phyloP scores from a whole-genome alignment of 768 basidiomycete genomes.

The Leccinum arenicola region DNA sequence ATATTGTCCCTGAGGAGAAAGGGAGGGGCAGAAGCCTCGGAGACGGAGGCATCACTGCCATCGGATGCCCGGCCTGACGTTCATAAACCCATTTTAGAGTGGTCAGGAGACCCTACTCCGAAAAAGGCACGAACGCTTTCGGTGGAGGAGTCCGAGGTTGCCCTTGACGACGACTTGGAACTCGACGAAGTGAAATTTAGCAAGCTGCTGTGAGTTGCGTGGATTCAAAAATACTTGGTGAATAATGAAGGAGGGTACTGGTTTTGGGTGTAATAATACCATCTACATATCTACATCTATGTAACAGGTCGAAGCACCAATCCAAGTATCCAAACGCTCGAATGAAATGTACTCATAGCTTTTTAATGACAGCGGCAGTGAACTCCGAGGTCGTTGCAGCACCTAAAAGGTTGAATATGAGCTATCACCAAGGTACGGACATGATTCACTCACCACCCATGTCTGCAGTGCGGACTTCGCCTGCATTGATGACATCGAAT shows the following conservation, averaged over 20 bases:
- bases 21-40: conserved; percentile 12
- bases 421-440: not conserved
- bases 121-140: conserved; percentile 43
- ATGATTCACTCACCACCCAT: conserved; percentile 74
- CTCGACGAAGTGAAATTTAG: conserved; percentile 45
- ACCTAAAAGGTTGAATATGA: conserved; percentile 42
- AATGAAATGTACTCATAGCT: conserved; percentile 41
- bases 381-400: conserved; percentile 92
- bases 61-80: not conserved
- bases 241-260: conserved; percentile 17
- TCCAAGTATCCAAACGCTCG: not conserved
- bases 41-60: conserved; percentile 5
- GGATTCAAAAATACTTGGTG: not conserved
- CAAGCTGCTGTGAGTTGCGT: conserved; percentile 7
- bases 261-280: conserved; percentile 12
- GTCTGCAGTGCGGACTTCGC: conserved; percentile 88
- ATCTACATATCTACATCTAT: conserved; percentile 25
- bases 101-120: conserved; percentile 25
- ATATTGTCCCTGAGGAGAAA: conserved; percentile 61
- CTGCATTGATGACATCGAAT: conserved; percentile 87
- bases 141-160: conserved; percentile 51
- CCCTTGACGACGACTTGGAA: conserved; percentile 42
- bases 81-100: conserved; percentile 3
- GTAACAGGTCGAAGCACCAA: conserved; percentile 10
- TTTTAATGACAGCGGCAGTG: conserved; percentile 88